These are phyloP conservation scores for Ajuga reptans DNA, from an alignment of 305 asterid species.

Conservation along the genomic window DNA sequence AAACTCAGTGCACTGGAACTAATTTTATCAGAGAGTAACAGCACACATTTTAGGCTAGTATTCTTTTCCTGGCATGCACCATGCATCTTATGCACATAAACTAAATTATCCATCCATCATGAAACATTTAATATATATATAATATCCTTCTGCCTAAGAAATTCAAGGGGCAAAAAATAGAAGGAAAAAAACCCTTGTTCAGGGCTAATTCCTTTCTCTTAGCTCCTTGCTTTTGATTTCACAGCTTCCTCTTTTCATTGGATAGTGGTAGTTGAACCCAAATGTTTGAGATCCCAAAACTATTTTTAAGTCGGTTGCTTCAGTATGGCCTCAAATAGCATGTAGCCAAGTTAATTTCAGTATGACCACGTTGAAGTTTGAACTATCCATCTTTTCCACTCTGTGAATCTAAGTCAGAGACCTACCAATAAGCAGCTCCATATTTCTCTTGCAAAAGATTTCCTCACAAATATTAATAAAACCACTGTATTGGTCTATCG, in stretches of 20 bases:
- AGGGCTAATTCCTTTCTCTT: too few species aligned
- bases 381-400: neutral
- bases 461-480: too few species aligned
- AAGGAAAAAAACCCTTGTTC: too few species aligned
- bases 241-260: too few species aligned
- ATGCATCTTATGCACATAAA: neutral
- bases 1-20: conserved; percentile 1
- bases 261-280: too few species aligned
- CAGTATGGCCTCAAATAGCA: neutral
- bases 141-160: neutral
- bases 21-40: neutral
- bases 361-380: neutral
- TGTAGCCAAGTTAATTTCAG: neutral
- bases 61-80: neutral
- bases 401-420: neutral
- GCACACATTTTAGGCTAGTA: neutral
- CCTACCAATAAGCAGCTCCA: too few species aligned
- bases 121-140: conserved; percentile 6
- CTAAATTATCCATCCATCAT: neutral
- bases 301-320: neutral
- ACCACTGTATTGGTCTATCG: too few species aligned
- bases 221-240: too few species aligned
- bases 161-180: neutral
- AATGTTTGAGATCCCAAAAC: neutral
- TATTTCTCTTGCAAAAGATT: too few species aligned